Evolutionary conservation across 2,329 filamentous ascomycete genomes (phyloP).

Genomic region (Pseudogymnoascus sp.): DNA sequence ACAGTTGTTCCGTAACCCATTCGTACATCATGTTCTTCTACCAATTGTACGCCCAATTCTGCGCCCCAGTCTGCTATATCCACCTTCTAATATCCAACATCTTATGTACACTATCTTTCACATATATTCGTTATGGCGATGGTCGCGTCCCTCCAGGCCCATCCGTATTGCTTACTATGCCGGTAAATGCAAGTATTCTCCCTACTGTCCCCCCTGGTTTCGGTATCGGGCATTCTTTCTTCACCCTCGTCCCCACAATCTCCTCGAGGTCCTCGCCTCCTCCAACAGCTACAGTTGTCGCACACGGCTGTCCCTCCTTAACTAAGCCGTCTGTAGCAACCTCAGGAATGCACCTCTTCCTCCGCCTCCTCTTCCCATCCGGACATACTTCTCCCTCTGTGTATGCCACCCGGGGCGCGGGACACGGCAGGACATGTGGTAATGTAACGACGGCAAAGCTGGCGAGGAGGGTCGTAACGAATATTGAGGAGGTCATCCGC

Average conservation of each 20-base stretch:
- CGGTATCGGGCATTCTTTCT: conserved; percentile 80
- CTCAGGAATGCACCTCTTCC: conserved; percentile 33
- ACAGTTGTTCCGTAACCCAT: not conserved
- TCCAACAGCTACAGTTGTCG: conserved; percentile 16
- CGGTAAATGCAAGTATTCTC: conserved; percentile 60
- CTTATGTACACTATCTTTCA: not conserved
- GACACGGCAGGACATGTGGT: conserved; percentile 86
- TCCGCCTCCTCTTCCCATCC: conserved; percentile 34
- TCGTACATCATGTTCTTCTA: not conserved
- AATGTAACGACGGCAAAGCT: conserved; percentile 88
- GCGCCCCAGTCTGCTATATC: not conserved
- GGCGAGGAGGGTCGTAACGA: conserved; percentile 81
- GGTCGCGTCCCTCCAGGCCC: not conserved
- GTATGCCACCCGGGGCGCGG: conserved; percentile 65
- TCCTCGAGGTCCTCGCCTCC: conserved; percentile 33
- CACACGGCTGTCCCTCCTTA: conserved; percentile 15
- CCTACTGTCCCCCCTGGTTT: conserved; percentile 77
- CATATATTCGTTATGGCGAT: conserved; percentile 3
- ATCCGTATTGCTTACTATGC: not conserved
- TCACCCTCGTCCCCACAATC: conserved; percentile 35
- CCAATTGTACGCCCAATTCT: not conserved
- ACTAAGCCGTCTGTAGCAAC: conserved; percentile 21
- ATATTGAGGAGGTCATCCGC: conserved; percentile 85
- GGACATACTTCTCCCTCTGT: conserved; percentile 52
- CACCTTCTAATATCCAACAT: not conserved